phyloP scores from a whole-genome alignment of 768 basidiomycete genomes.

The Tulasnella sp. region DNA sequence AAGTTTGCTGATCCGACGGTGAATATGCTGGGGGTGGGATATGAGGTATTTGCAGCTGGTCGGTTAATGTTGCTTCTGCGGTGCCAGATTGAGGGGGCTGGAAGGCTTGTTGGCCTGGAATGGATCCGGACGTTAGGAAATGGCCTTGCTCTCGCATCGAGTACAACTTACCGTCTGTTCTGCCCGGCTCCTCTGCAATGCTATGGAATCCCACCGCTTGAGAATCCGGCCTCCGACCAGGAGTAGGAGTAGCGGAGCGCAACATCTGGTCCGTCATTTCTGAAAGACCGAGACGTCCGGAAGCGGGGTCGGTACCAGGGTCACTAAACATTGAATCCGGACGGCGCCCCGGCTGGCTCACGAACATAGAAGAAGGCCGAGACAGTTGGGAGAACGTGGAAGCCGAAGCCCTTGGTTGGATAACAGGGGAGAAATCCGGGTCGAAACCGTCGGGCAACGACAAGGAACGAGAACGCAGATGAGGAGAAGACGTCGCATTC shows the following conservation, averaged over 20 bases:
- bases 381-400: neutral
- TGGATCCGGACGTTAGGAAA: neutral
- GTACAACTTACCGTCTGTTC: neutral
- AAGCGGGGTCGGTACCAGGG: neutral
- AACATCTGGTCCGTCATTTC: no score
- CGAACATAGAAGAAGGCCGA: no score
- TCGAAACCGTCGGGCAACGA: conserved; percentile 1
- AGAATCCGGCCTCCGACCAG: neutral
- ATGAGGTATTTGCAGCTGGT: neutral
- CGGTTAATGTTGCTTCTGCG: neutral
- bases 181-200: neutral
- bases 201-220: neutral
- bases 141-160: neutral
- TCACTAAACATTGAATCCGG: conserved; percentile 1
- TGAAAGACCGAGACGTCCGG: no score
- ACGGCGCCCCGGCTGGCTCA: neutral
- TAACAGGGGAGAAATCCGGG: neutral
- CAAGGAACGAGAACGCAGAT: neutral
- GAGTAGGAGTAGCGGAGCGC: neutral
- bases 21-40: neutral
- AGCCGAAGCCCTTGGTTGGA: neutral
- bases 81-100: neutral
- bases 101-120: neutral
- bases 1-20: neutral
- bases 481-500: neutral